Percentiles rank a stretch among this genome's conserved stretches.
These are phyloP conservation scores for Fonsecaea multimorphosa DNA, from an alignment of 2,329 filamentous ascomycete genomes.

Conservation along the genomic window DNA sequence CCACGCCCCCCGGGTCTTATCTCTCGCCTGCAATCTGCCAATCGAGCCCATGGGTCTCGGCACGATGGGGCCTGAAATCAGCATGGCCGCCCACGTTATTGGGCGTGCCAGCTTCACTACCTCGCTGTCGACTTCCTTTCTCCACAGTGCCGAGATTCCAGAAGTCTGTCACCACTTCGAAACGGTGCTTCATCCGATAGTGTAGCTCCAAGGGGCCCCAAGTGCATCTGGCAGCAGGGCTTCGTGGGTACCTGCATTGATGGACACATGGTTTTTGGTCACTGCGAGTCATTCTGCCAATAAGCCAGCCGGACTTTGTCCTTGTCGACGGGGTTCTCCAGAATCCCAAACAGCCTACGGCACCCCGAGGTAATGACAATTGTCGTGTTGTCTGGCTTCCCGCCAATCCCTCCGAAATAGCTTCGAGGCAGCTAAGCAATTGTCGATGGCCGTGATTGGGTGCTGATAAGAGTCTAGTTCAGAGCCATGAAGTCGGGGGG, in stretches of 20 bases:
- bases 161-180: not conserved
- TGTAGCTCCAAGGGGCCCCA: not conserved
- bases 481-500: slow-evolving; percentile 1
- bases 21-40: slow-evolving; percentile 19
- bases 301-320: not conserved
- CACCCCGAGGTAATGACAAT: not conserved
- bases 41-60: slow-evolving; percentile 19
- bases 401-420: slow-evolving; percentile 5
- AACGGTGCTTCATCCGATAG: not conserved
- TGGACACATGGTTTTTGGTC: slow-evolving; percentile 25
- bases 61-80: slow-evolving; percentile 6
- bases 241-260: slow-evolving; percentile 28
- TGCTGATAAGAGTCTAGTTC: slow-evolving; percentile 14
- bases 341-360: not conserved
- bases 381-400: slow-evolving; percentile 9
- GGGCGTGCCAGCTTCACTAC: not conserved
- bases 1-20: slow-evolving; percentile 1
- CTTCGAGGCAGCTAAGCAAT: not conserved
- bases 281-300: slow-evolving; percentile 5
- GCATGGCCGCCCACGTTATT: not conserved
- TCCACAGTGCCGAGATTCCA: slow-evolving; percentile 12
- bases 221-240: slow-evolving; percentile 6
- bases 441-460: not conserved
- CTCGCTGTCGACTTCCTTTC: slow-evolving; percentile 1
- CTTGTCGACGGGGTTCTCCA: not conserved